Percentiles rank a stretch among this genome's conserved stretches.
Evolutionary conservation across 306 rosid genomes (phyloP).

Genomic region (Rosa persica): DNA sequence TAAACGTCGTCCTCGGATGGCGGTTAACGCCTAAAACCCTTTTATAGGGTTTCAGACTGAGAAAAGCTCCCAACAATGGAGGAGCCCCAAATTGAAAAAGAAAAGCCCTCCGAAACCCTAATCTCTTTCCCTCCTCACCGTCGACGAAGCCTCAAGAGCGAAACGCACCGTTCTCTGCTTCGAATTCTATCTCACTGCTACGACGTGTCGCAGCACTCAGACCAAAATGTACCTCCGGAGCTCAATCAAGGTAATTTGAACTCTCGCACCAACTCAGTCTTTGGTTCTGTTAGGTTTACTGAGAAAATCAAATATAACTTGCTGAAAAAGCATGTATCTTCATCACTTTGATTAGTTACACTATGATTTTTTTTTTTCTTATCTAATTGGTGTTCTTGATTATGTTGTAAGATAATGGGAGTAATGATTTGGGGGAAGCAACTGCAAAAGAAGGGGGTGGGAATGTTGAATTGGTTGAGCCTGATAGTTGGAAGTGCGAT

Average conservation of each 20-base stretch:
- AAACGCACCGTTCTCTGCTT: slow-evolving; percentile 43
- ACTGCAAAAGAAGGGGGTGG: slow-evolving; percentile 1
- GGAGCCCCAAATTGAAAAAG: slow-evolving; percentile 27
- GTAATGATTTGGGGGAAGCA: slow-evolving; percentile 6
- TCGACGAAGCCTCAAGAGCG: slow-evolving; percentile 52
- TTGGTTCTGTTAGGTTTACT: background rate
- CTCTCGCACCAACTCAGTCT: background rate
- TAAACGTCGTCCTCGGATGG: background rate
- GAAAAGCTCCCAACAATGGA: slow-evolving; percentile 30
- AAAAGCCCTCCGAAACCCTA: slow-evolving; percentile 22
- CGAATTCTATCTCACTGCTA: slow-evolving; percentile 51
- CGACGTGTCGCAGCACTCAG: slow-evolving; percentile 20
- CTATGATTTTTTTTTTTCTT: background rate
- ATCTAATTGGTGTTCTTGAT: background rate
- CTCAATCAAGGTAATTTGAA: background rate
- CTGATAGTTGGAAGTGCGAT: background rate
- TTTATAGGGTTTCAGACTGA: background rate
- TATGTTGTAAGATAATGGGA: slow-evolving; percentile 17
- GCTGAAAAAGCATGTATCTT: background rate
- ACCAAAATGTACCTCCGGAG: slow-evolving; percentile 12
- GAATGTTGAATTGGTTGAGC: slow-evolving; percentile 14
- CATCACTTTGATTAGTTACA: background rate
- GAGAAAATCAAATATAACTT: background rate
- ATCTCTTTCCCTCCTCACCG: slow-evolving; percentile 41
- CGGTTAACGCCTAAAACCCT: background rate